Conservation (phyloP, 2,329 filamentous ascomycete genomes). For the Pseudofabraea citricarpa region DNA sequence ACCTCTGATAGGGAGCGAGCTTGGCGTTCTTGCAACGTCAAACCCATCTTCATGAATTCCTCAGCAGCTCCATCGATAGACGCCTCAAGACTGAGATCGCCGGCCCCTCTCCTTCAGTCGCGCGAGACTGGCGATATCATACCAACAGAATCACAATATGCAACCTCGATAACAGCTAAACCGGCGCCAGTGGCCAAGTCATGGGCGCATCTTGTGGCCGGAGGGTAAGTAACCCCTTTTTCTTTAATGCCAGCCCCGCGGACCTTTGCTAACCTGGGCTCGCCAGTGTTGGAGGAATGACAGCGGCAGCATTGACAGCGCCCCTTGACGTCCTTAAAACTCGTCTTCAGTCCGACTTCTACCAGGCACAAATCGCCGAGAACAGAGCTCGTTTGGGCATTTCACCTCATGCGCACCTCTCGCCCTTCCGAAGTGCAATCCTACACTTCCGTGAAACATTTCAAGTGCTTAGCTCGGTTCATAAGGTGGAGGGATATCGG, state of each 20-base stretch:
- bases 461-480: slow-evolving; percentile 77
- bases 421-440: slow-evolving; percentile 58
- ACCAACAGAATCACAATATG: slow-evolving; percentile 37
- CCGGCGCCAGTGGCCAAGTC: slow-evolving; percentile 60
- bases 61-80: slow-evolving; percentile 12
- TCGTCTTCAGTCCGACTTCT: slow-evolving; percentile 88
- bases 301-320: slow-evolving; percentile 84
- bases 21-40: slow-evolving; percentile 9
- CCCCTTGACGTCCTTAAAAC: slow-evolving; percentile 94
- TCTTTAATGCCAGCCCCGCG: background rate
- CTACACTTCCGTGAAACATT: slow-evolving; percentile 82
- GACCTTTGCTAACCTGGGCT: slow-evolving; percentile 10
- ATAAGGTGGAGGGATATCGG: slow-evolving; percentile 74
- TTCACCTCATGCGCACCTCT: slow-evolving; percentile 51
- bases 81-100: slow-evolving; percentile 8
- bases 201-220: slow-evolving; percentile 89
- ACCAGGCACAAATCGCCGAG: slow-evolving; percentile 75
- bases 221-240: slow-evolving; percentile 58
- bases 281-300: slow-evolving; percentile 78
- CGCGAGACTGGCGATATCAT: slow-evolving; percentile 55
- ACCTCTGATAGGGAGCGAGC: slow-evolving; percentile 2
- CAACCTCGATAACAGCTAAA: slow-evolving; percentile 29
- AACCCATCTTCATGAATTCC: slow-evolving; percentile 24
- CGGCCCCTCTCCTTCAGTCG: slow-evolving; percentile 45
- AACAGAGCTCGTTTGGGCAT: slow-evolving; percentile 50